Base-by-base conservation (phyloP, 1,284 basidiomycete species). In the Porodaedalea pini region DNA sequence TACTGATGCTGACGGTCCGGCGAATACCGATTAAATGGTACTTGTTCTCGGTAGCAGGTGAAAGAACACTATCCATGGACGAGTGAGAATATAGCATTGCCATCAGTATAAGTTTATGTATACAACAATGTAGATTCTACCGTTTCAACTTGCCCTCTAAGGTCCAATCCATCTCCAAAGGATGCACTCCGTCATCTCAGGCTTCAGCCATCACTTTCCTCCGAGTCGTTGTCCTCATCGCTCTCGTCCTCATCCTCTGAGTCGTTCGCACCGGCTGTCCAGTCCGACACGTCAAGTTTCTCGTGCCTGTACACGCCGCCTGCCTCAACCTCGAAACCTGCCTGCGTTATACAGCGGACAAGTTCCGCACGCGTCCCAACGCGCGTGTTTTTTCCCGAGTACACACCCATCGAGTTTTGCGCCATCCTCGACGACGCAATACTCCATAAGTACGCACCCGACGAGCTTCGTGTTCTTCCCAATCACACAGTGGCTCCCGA, bases 341-440 rank as follows among this genome's bases (percentile, higher is more conserved):
- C 85, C 61, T 95, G 94, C 2, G 94, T 88, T 39, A 98, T 85
- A 69, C 92, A 95, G 56, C 88, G 84, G 56, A 82, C 80, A 60
- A 98, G 75, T 63, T 88, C 85, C 1, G 89, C 85, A 67, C 90
- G 92, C 40, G 80, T 78, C 6, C 94, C 93, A 13, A 98, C 78
- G 60, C 81, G 85, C 0, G 90, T 93, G 61, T 87, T 87, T 57
- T n/a, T 83, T 85, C 13, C 94, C 92, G 2, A 98, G 74, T 50
- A 98, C 89, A 62, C 86, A 92, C 41, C 90, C 89, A 47, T 98
- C 96, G 4, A 99, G 74, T 69, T 93, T 94, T 15, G 87, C 93
- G 91, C 91, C 91, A 61, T 96, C 92, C 27, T 81, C 91, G 25
- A 99, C 77, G 2, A 88, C 79, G 64, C 94, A 95, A 66, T 94